Conservation (phyloP, 2,329 filamentous ascomycete species). For the Alternaria sp. region DNA sequence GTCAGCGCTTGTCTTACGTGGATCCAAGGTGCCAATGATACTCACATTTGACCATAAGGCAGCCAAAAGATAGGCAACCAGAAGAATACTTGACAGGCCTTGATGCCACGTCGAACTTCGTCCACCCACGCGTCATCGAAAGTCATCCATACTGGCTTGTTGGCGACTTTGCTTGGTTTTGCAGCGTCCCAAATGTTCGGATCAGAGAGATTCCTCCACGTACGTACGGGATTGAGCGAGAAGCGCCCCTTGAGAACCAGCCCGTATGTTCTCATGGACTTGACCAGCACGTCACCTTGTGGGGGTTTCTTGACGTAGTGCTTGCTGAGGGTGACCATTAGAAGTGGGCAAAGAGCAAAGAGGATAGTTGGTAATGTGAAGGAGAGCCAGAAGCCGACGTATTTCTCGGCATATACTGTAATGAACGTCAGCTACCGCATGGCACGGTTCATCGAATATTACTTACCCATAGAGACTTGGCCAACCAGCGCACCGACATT, state of each 20-base stretch:
- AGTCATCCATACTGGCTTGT: constrained; percentile 74
- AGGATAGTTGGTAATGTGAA: constrained; percentile 69
- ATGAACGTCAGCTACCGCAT: neutral
- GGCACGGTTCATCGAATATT: neutral
- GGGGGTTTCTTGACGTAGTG: constrained; percentile 57
- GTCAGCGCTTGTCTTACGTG: neutral
- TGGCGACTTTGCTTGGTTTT: constrained; percentile 66
- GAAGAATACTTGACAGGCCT: constrained; percentile 53
- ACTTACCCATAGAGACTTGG: constrained; percentile 63
- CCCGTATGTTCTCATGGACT: constrained; percentile 65
- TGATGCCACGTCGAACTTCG: constrained; percentile 33
- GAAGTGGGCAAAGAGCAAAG: constrained; percentile 66
- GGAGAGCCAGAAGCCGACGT: constrained; percentile 75
- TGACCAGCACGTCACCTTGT: constrained; percentile 74
- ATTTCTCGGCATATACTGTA: constrained; percentile 71
- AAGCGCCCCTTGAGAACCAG: constrained; percentile 67
- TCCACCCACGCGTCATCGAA: constrained; percentile 84
- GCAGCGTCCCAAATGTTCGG: constrained; percentile 53
- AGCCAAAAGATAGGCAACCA: constrained; percentile 57
- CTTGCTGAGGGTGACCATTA: constrained; percentile 50
- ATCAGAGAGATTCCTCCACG: constrained; percentile 56
- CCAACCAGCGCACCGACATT: constrained; percentile 69
- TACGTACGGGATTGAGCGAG: constrained; percentile 62
- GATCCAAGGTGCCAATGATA: neutral
- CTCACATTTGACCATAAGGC: constrained; percentile 62